Base-by-base conservation (phyloP, 768 basidiomycete species). In the Rhizopogon rudus region DNA sequence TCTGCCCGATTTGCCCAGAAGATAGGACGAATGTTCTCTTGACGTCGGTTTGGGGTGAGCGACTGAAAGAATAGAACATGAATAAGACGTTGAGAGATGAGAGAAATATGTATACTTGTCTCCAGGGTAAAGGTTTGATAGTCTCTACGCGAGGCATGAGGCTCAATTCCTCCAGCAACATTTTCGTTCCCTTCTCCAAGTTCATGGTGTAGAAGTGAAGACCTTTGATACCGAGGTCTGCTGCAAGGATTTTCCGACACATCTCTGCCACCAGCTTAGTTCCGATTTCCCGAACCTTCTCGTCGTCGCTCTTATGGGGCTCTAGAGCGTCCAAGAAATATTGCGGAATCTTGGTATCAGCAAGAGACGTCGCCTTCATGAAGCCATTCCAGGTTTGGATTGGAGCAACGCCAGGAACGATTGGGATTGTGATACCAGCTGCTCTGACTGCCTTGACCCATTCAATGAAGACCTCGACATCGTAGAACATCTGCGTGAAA, bases 401-500 rank as follows among this genome's bases (percentile, higher is more conserved):
- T 16, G 93, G 93, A 66, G 91, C 91, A 60, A 96, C 87, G n/a
- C 93, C 93, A 33, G 93, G 93, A 12, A 95, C 87, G 61, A 96
- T 89, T 16, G 93, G 94, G 29, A 94, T 77, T 2, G 85, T 89
- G 67, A 95, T 93, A 6, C 93, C 93, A 0, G 88, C 91, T 10
- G 78, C 88, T 55, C 93, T 83, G 33, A 93, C 83, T 43, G 82
- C 75, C 57, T 83, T 84, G 40, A 91, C 94, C 97, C 97, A 99
- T 49, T 79, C 77, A 64, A 97, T 84, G 75, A 99, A 98, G 62
- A 98, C 67, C 35, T 91, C 81, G 46, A 88, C 86, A 63, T 97
- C 95, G 73, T 95, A 97, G 75, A 98, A 98, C 92, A 98, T 93
- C 71, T 98, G 95, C 0, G 95, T 97, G 77, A 98, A 97, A 71